These are phyloP conservation scores for California macrophylla DNA, from an alignment of 441 rosid species.

Conservation along the genomic window DNA sequence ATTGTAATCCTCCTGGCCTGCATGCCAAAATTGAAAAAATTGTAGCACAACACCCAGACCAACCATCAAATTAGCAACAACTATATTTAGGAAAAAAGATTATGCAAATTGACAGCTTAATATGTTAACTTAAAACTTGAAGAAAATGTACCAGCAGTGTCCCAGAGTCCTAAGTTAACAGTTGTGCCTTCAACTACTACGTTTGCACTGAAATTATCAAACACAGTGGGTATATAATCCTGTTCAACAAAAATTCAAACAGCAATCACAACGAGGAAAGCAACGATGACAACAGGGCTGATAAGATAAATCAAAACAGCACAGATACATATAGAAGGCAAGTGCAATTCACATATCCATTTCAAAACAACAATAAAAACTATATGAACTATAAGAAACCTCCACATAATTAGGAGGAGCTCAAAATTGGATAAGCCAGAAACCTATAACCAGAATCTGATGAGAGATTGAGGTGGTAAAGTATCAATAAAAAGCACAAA, in stretches of 20 bases:
- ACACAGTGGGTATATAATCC: conserved; percentile 96
- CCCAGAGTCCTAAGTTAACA: conserved; percentile 94
- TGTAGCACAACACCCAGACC: neutral
- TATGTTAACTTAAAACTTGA: neutral
- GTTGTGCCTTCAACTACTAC: conserved; percentile 83
- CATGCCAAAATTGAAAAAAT: neutral
- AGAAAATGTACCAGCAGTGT: conserved; percentile 75
- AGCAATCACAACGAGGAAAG: neutral
- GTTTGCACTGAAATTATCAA: conserved; percentile 96
- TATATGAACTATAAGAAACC: neutral
- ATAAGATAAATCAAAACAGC: neutral
- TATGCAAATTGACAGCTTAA: neutral
- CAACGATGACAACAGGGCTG: neutral
- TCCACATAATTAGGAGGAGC: neutral
- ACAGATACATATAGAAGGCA: neutral
- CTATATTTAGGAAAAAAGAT: neutral
- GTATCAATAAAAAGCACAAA: conserved; percentile 11
- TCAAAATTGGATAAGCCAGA: neutral
- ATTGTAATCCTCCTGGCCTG: neutral
- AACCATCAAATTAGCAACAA: neutral
- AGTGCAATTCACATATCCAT: neutral
- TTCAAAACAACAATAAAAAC: no score
- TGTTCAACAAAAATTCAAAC: conserved; percentile 22
- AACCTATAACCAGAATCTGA: neutral
- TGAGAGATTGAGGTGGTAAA: neutral